phyloP scores from a whole-genome alignment of 768 basidiomycete species.

The Postia placenta region DNA sequence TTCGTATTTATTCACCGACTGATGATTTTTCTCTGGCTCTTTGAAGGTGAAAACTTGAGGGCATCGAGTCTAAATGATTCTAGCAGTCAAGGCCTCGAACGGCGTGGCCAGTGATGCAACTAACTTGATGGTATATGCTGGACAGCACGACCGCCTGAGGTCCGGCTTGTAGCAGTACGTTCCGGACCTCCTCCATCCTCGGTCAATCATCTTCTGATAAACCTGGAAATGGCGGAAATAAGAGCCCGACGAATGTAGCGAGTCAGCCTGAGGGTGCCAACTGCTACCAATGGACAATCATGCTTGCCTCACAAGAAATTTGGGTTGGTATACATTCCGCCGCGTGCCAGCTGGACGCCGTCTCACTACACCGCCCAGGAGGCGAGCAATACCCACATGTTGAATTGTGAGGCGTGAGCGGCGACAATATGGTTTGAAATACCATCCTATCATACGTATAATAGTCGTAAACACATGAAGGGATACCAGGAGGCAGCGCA shows the following conservation, averaged over 20 bases:
- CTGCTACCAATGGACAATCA: too few species aligned
- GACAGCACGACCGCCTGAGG: conserved; percentile 78
- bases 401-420: conserved; percentile 20
- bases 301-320: conserved; percentile 47
- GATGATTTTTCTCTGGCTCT: conserved; percentile 68
- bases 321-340: conserved; percentile 45
- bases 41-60: conserved; percentile 57
- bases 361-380: conserved; percentile 40
- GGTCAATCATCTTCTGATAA: conserved; percentile 80
- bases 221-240: conserved; percentile 38
- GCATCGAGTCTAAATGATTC: conserved; percentile 60
- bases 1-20: conserved; percentile 47
- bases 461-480: too few species aligned
- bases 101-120: conserved; percentile 4
- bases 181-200: conserved; percentile 82
- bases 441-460: too few species aligned
- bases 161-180: conserved; percentile 87
- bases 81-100: not conserved
- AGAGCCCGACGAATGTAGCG: too few species aligned
- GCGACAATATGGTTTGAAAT: conserved; percentile 10
- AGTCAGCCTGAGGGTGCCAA: too few species aligned
- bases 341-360: conserved; percentile 37
- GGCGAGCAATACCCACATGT: conserved; percentile 68
- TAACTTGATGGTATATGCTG: conserved; percentile 91
- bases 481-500: too few species aligned